A percentile compares a stretch with the other conserved stretches of the same genome.
Conservation (phyloP, 176 grass and related monocot genomes). For the Juncus effusus region DNA sequence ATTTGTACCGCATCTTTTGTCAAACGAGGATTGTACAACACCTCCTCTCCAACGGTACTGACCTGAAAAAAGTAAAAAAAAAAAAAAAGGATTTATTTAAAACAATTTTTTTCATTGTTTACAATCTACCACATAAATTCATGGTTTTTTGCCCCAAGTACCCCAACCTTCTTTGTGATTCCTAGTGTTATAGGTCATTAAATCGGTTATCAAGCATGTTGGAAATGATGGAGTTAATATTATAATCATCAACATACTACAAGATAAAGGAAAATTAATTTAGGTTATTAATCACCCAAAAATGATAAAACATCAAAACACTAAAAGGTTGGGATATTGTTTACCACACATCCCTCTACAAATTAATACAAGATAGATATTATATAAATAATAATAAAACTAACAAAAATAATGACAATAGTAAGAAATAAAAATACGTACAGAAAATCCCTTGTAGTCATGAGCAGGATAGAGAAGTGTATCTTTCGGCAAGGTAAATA, state of each 20-base stretch:
- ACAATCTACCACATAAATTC: background rate
- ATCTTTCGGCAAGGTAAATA: constrained; percentile 78
- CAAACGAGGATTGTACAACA: constrained; percentile 66
- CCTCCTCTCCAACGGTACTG: constrained; percentile 87
- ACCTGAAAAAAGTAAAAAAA: constrained; percentile 46
- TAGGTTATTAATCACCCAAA: no score
- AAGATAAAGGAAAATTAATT: no score
- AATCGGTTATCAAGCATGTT: no score
- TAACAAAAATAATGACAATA: background rate
- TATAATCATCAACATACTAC: no score
- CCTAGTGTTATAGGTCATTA: no score
- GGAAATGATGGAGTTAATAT: no score
- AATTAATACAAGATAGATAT: no score
- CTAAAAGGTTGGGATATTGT: no score
- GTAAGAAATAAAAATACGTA: constrained; percentile 28
- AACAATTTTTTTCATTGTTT: background rate
- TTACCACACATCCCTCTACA: no score
- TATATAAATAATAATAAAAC: background rate
- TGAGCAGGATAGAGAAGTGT: constrained; percentile 86
- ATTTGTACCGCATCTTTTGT: constrained; percentile 71
- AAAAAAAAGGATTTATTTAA: constrained; percentile 6
- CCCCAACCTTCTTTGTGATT: background rate
- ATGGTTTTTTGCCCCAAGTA: background rate
- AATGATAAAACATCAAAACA: no score
- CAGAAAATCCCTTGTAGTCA: constrained; percentile 96